phyloP scores from a whole-genome alignment of 2,329 filamentous ascomycete species.

The Alternaria arbusti region DNA sequence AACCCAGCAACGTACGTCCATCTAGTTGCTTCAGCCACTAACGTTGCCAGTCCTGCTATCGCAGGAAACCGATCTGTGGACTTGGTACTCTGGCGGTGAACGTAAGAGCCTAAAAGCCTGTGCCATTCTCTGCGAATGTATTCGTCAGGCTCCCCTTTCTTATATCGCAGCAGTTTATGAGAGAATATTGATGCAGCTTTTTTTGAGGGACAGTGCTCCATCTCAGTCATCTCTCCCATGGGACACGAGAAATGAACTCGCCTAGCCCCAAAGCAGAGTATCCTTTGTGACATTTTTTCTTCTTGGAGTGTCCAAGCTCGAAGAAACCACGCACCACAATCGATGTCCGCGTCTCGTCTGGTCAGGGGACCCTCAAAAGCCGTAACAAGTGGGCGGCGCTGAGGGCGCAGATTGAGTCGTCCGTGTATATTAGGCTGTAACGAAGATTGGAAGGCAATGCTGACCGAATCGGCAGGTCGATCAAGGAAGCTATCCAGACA shows the following conservation, averaged over 20 bases:
- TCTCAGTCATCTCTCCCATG: no score
- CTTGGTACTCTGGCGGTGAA: not conserved
- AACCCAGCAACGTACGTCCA: not conserved
- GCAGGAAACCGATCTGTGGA: not conserved
- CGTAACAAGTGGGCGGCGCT: no score
- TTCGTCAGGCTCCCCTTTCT: not conserved
- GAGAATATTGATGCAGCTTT: no score
- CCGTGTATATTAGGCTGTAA: not conserved
- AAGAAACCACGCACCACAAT: not conserved
- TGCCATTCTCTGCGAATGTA: not conserved
- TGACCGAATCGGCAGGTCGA: not conserved
- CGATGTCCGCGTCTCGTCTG: no score
- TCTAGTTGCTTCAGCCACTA: not conserved
- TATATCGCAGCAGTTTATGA: fast-evolving
- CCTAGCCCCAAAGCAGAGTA: not conserved
- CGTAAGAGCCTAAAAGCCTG: not conserved
- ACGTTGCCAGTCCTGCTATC: not conserved
- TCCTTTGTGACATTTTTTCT: not conserved
- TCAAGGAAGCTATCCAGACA: not conserved
- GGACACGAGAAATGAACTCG: not conserved
- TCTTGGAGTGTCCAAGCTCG: not conserved
- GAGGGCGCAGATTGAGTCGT: not conserved
- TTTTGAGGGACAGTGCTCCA: no score
- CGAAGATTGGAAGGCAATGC: not conserved
- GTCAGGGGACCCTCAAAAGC: no score